A percentile compares a stretch with the other conserved stretches of the same genome.
Conservation (phyloP, 1,284 basidiomycete genomes). For the Chondrostereum purpureum region DNA sequence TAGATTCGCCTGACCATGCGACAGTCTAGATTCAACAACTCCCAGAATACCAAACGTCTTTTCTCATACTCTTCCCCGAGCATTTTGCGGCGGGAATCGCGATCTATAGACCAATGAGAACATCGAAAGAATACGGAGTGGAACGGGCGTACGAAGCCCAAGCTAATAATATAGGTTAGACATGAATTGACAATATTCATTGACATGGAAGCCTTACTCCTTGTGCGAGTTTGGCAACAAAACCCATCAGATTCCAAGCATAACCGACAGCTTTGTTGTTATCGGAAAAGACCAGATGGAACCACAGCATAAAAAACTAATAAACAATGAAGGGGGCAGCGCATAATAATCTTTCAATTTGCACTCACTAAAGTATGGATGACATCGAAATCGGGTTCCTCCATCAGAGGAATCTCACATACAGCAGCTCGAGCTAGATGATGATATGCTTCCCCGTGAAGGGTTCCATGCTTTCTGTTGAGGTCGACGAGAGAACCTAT, state of each 20-base stretch:
- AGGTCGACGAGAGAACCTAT: slow-evolving; percentile 59
- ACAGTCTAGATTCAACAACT: slow-evolving; percentile 66
- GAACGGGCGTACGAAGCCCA: slow-evolving; percentile 43
- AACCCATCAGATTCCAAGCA: slow-evolving; percentile 64
- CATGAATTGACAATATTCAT: neutral
- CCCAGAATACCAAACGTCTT: slow-evolving; percentile 67
- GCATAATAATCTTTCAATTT: slow-evolving; percentile 4
- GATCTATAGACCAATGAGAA: no score
- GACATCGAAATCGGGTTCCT: slow-evolving; percentile 61
- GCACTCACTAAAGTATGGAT: slow-evolving; percentile 54
- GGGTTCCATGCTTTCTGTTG: slow-evolving; percentile 40
- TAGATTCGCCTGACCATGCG: slow-evolving; percentile 48
- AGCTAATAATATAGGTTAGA: slow-evolving; percentile 27
- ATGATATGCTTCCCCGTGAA: slow-evolving; percentile 60
- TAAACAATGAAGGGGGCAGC: slow-evolving; percentile 16
- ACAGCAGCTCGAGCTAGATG: slow-evolving; percentile 60
- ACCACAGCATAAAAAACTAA: slow-evolving; percentile 69
- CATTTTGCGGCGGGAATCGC: slow-evolving; percentile 56
- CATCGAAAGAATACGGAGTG: slow-evolving; percentile 4
- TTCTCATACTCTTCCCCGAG: slow-evolving; percentile 65
- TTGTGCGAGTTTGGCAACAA: slow-evolving; percentile 53
- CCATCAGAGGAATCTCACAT: slow-evolving; percentile 63
- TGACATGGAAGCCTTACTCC: slow-evolving; percentile 33
- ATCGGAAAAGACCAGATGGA: slow-evolving; percentile 61
- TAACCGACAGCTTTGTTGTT: slow-evolving; percentile 61